Percentiles rank a stretch among this genome's conserved stretches.
Evolutionary conservation across 371 early-diverging fungal species (phyloP).

Genomic region (Coemansia sp.): DNA sequence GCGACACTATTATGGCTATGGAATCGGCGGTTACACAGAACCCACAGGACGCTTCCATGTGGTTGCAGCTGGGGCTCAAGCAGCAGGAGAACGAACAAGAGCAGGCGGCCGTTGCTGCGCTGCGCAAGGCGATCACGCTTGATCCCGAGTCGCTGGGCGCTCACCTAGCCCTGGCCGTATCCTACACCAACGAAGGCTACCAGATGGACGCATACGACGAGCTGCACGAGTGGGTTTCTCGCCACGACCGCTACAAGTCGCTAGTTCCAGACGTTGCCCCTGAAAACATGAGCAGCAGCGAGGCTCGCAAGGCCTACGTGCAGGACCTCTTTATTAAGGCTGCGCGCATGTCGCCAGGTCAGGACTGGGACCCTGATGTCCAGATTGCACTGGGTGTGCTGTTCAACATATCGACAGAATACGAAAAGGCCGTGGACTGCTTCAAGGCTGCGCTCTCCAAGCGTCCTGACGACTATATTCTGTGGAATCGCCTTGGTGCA

Average conservation of each 20-base stretch:
- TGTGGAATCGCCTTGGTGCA: constrained; percentile 97
- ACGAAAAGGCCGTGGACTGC: constrained; percentile 93
- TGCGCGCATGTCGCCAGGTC: constrained; percentile 66
- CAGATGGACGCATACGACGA: constrained; percentile 82
- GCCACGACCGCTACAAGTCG: constrained; percentile 65
- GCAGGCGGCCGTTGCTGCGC: constrained; percentile 82
- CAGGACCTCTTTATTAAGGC: constrained; percentile 79
- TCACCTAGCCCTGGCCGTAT: constrained; percentile 85
- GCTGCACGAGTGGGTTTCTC: constrained; percentile 82
- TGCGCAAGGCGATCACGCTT: constrained; percentile 73
- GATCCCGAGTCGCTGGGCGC: constrained; percentile 72
- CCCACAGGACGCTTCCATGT: constrained; percentile 75
- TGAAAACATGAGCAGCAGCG: constrained; percentile 25
- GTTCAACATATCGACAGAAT: constrained; percentile 87
- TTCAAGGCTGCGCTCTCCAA: constrained; percentile 88
- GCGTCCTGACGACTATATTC: constrained; percentile 86
- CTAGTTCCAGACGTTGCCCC: constrained; percentile 44
- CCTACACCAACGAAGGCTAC: constrained; percentile 90
- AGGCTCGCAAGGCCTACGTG: constrained; percentile 64
- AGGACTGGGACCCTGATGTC: constrained; percentile 83
- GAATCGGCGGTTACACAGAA: constrained; percentile 88
- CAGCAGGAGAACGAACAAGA: constrained; percentile 98
- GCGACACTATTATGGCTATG: constrained; percentile 84
- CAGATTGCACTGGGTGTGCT: constrained; percentile 93
- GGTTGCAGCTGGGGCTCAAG: constrained; percentile 82